phyloP scores from a whole-genome alignment of 805 yeast genomes.

The Saccharomycopsis fodiens region DNA sequence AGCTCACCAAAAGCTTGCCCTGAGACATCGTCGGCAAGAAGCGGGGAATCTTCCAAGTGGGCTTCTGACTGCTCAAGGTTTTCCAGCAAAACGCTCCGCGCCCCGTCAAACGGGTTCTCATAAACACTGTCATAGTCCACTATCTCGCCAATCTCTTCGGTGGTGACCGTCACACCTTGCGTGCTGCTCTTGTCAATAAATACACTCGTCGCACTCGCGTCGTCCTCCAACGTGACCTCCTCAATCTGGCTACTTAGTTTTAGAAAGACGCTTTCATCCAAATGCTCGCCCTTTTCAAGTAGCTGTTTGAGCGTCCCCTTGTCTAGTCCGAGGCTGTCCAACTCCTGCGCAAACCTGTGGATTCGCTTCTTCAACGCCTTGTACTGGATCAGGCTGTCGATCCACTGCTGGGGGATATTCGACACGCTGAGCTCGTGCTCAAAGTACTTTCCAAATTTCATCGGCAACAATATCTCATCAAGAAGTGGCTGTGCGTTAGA shows the following conservation, averaged over 20 bases:
- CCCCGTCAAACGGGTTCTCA: too few species aligned
- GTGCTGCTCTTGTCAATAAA: background rate
- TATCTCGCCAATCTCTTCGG: too few species aligned
- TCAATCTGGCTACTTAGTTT: background rate
- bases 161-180: too few species aligned
- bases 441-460: constrained; percentile 73
- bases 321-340: constrained; percentile 49
- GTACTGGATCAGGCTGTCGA: constrained; percentile 60
- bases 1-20: background rate
- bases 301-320: constrained; percentile 30
- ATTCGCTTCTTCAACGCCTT: constrained; percentile 64
- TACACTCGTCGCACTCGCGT: background rate
- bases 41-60: background rate
- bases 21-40: background rate
- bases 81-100: too few species aligned
- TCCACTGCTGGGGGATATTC: constrained; percentile 61
- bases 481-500: too few species aligned
- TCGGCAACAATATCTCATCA: too few species aligned
- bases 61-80: too few species aligned
- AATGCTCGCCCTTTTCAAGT: constrained; percentile 19
- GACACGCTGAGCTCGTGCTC: constrained; percentile 56
- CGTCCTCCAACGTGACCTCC: background rate
- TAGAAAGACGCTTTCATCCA: background rate
- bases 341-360: constrained; percentile 55
- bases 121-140: too few species aligned